phyloP scores from a whole-genome alignment of 192 early-diverging fungal species.

The Entomortierella chlamydospora region DNA sequence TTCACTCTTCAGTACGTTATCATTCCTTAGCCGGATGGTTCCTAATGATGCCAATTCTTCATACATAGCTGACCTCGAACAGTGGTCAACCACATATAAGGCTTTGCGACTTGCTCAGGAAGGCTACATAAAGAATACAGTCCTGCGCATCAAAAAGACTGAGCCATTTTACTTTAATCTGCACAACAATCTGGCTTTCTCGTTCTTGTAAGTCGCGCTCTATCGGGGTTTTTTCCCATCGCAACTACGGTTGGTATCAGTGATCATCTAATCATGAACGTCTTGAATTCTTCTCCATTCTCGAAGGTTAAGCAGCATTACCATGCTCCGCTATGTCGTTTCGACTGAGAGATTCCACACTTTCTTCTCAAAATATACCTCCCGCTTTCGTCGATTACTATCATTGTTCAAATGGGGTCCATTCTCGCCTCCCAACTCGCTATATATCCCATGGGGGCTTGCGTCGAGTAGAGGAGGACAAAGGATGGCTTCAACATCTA shows the following conservation, averaged over 20 bases:
- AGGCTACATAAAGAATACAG: background rate
- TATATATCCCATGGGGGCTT: conserved; percentile 9
- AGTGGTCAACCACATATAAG: conserved; percentile 16
- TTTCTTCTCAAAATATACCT: background rate
- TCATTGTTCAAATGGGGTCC: background rate
- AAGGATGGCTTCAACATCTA: background rate
- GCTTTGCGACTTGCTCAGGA: conserved; percentile 5
- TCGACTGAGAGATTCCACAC: conserved; percentile 1
- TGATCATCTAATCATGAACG: background rate
- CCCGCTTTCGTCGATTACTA: background rate
- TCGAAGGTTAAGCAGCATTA: conserved; percentile 3
- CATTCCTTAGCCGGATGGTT: background rate
- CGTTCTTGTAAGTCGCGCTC: conserved; percentile 13
- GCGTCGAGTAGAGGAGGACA: background rate
- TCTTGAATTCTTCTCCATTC: no score
- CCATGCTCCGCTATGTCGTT: conserved; percentile 10
- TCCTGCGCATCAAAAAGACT: background rate
- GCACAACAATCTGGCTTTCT: background rate
- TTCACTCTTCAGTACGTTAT: no score
- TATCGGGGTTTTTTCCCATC: background rate
- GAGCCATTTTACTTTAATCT: conserved; percentile 1
- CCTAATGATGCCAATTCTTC: background rate
- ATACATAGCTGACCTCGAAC: conserved; percentile 8
- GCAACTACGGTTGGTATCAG: background rate
- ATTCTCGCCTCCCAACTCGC: background rate